These are phyloP conservation scores for Dactylellina drechsleri DNA, from an alignment of 2,329 filamentous ascomycete genomes.

Conservation along the genomic window DNA sequence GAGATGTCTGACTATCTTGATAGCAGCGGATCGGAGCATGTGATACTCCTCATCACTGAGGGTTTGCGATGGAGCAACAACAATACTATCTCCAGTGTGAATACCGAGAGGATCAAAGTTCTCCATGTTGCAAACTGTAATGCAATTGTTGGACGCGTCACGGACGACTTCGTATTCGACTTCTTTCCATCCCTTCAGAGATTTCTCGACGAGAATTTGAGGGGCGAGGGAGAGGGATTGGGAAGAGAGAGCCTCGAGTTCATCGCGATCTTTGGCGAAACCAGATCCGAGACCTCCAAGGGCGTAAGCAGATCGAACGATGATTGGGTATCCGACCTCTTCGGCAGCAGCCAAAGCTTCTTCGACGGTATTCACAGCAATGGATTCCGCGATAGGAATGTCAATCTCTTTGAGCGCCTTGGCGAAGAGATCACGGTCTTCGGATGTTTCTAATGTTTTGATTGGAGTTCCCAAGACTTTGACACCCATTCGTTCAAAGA, in stretches of 20 bases:
- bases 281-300: conserved; percentile 95
- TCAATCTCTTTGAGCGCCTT: conserved; percentile 96
- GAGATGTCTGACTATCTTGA: conserved; percentile 97
- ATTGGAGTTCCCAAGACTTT: conserved; percentile 95
- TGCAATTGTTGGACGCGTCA: conserved; percentile 97
- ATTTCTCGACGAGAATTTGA: conserved; percentile 98
- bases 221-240: conserved; percentile 91
- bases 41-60: conserved; percentile 98
- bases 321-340: conserved; percentile 93
- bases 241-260: conserved; percentile 91
- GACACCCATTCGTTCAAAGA: conserved; percentile 94
- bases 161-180: conserved; percentile 98
- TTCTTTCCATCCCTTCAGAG: conserved; percentile 99
- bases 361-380: conserved; percentile 89
- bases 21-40: conserved; percentile 96
- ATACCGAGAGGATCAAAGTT: conserved; percentile 98
- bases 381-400: conserved; percentile 95
- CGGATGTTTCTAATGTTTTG: conserved; percentile 89
- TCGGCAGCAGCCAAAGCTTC: conserved; percentile 89
- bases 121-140: conserved; percentile 98
- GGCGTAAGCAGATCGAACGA: conserved; percentile 95
- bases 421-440: conserved; percentile 95
- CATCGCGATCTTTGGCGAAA: conserved; percentile 92
- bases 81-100: conserved; percentile 98
- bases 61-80: conserved; percentile 95